Evolutionary conservation across 148 eudicot genomes (phyloP).

Genomic region (Rhododendron henanense): DNA sequence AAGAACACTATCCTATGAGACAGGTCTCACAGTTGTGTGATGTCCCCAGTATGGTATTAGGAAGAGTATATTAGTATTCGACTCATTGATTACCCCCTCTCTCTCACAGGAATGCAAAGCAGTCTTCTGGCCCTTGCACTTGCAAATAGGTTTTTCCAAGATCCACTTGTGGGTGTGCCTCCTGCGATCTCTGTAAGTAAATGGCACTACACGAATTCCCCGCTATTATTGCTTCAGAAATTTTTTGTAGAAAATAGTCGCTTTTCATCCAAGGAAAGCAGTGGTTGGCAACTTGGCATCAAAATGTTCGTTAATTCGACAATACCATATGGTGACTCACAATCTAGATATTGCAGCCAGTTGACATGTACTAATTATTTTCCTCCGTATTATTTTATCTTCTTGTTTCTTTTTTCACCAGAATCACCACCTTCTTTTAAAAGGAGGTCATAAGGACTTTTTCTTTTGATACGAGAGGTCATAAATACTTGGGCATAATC

Average conservation of each 20-base stretch:
- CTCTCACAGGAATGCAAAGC: constrained; percentile 83
- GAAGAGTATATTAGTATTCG: not conserved
- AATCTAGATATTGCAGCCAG: not conserved
- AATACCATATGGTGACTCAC: not conserved
- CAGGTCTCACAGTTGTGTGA: constrained; percentile 42
- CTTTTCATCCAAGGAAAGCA: not conserved
- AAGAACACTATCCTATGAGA: constrained; percentile 89
- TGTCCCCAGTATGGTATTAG: not conserved
- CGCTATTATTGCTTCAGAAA: not conserved
- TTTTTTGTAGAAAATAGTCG: not conserved
- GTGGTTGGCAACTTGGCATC: not conserved
- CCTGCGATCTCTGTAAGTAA: constrained; percentile 90
- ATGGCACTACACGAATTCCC: not conserved
- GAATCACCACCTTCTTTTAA: not conserved
- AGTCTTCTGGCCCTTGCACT: constrained; percentile 93
- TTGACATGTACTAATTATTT: not conserved
- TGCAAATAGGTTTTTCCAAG: constrained; percentile 80
- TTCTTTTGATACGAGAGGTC: not conserved
- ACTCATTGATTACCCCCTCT: constrained; percentile 4
- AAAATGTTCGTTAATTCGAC: not conserved
- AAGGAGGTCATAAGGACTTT: not conserved
- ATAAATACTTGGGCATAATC: not conserved
- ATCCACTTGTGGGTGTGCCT: constrained; percentile 85
- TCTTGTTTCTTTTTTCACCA: not conserved
- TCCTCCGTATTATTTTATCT: not conserved